Conservation (phyloP, 768 basidiomycete species). For the Podaxis mareebaensis region DNA sequence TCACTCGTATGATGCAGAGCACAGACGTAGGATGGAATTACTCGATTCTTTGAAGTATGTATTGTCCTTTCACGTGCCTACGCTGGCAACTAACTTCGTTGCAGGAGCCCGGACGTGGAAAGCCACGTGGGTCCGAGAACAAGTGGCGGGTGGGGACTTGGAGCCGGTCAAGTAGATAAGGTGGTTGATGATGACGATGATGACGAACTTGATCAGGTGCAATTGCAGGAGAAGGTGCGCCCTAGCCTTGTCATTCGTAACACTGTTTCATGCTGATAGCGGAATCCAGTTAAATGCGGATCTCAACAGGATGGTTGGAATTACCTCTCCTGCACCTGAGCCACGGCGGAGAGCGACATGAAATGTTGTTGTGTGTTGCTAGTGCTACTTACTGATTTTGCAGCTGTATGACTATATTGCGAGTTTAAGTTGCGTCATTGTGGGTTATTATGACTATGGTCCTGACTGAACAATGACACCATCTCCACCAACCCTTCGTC, state of each 20-base stretch:
- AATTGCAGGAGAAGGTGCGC: constrained; percentile 53
- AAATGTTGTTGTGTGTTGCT: neutral
- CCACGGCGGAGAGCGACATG: constrained; percentile 31
- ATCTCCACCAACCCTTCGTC: neutral
- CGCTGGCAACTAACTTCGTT: neutral
- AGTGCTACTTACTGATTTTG: neutral
- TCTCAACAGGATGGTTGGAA: constrained; percentile 61
- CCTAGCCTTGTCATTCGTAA: neutral
- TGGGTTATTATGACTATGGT: neutral
- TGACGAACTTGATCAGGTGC: constrained; percentile 68
- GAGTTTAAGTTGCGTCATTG: constrained; percentile 3
- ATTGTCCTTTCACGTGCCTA: neutral
- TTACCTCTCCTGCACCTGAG: constrained; percentile 37
- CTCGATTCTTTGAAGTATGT: constrained; percentile 52
- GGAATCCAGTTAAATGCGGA: constrained; percentile 39
- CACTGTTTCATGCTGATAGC: neutral
- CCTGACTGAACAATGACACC: no score
- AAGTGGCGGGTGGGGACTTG: constrained; percentile 79
- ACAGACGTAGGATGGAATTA: constrained; percentile 44
- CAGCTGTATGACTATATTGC: neutral
- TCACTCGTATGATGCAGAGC: constrained; percentile 26
- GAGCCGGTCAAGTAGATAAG: constrained; percentile 55
- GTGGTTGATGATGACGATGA: constrained; percentile 62
- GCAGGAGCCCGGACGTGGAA: constrained; percentile 56
- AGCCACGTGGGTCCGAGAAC: constrained; percentile 34